Conservation (phyloP, 495 filamentous ascomycete species). For the Aspergillus kassunensis region DNA sequence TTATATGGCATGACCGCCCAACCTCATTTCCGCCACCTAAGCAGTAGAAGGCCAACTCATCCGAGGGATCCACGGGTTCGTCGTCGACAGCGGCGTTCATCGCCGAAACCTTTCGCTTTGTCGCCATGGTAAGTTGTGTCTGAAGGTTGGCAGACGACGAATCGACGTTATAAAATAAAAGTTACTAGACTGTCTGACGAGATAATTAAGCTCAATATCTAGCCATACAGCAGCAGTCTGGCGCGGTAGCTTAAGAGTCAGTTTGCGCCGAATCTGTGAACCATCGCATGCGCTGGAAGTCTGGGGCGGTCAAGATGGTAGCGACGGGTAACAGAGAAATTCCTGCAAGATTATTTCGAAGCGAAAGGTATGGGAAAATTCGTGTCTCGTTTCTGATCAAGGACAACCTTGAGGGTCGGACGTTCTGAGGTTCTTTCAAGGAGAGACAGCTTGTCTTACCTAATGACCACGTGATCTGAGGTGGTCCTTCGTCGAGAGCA, state of each 20-base stretch:
- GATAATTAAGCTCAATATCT: not conserved
- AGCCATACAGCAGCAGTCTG: not conserved
- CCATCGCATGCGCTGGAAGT: slow-evolving; percentile 13
- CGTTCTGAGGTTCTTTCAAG: not conserved
- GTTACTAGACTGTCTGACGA: not conserved
- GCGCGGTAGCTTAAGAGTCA: slow-evolving; percentile 1
- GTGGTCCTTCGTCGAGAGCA: slow-evolving; percentile 14
- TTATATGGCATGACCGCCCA: slow-evolving; percentile 92
- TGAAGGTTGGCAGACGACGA: not conserved
- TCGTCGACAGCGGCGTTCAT: slow-evolving; percentile 57
- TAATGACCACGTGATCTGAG: slow-evolving; percentile 13
- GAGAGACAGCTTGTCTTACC: slow-evolving; percentile 5
- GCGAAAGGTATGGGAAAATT: not conserved
- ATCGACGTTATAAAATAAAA: not conserved
- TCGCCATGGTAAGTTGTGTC: slow-evolving; percentile 55
- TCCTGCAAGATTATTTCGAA: not conserved
- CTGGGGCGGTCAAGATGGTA: not conserved
- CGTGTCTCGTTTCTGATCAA: not conserved
- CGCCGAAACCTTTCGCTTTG: slow-evolving; percentile 70
- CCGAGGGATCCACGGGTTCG: slow-evolving; percentile 71
- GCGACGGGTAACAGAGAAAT: too few relatives aligned
- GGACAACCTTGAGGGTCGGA: not conserved
- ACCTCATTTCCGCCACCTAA: slow-evolving; percentile 96
- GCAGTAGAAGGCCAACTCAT: slow-evolving; percentile 90
- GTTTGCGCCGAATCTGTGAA: not conserved